These are phyloP conservation scores for Termitomyces sp. DNA, from an alignment of 768 basidiomycete genomes.

Conservation along the genomic window DNA sequence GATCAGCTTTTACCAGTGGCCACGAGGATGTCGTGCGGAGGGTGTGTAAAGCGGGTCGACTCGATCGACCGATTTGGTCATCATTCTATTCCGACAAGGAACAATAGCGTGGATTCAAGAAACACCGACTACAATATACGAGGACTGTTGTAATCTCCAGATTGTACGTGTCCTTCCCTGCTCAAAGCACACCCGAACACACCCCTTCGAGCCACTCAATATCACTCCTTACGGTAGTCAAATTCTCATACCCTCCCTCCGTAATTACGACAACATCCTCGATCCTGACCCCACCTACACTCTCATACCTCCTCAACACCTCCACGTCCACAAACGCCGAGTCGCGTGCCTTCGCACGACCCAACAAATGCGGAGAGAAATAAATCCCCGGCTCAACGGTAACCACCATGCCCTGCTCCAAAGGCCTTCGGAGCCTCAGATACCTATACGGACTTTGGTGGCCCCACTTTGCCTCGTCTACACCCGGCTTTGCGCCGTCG, in stretches of 20 bases:
- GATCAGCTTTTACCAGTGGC: not conserved
- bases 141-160: not conserved
- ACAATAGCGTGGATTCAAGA: not conserved
- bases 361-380: conserved; percentile 78
- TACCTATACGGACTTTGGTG: conserved; percentile 75
- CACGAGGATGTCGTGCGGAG: not conserved
- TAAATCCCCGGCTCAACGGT: conserved; percentile 92
- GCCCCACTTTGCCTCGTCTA: conserved; percentile 19
- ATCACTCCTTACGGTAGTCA: conserved; percentile 84
- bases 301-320: conserved; percentile 66
- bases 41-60: not conserved
- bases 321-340: conserved; percentile 68
- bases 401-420: conserved; percentile 82
- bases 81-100: not conserved
- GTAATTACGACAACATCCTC: conserved; percentile 90
- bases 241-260: conserved; percentile 68
- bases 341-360: conserved; percentile 55
- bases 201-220: conserved; percentile 79
- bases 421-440: conserved; percentile 70
- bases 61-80: not conserved
- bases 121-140: too few species aligned
- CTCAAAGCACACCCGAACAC: conserved; percentile 60
- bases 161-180: not conserved
- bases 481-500: conserved; percentile 1
- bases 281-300: conserved; percentile 89